Evolutionary conservation across 2,329 filamentous ascomycete species (phyloP), one percentile per base, ranked within the genome.

Genomic region (Chalara sp.): DNA sequence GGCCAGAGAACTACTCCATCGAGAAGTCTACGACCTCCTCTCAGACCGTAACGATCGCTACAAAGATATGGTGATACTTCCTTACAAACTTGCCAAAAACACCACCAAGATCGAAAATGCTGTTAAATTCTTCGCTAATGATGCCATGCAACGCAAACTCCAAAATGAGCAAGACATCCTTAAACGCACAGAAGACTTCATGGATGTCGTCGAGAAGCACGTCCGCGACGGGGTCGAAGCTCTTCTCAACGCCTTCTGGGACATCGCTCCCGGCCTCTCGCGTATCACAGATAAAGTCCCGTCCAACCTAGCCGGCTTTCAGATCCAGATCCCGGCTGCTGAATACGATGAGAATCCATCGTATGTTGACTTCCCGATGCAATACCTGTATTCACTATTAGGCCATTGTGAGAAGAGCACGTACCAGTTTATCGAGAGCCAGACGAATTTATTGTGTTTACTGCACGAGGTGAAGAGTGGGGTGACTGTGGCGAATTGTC

Each of bases 171-270:
- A 81, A 48, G 87, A 90, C 57, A 80, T 84, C 0, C 72, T 91
- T 32, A 77, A 81, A 56, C 83, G 93, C 10, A 83, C 85, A 21
- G 80, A 88, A 58, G 83, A 86, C 28, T 91, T 97, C 64, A 78
- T 88, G 58, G 76, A 79, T 44, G 81, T 93, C 6, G 81, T 96
- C 32, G 89, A 96, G 65, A 78, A 84, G 59, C 93, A 93, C 50
- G 91, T 96, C 28, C 83, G 84, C 21, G 83, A 88, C 7, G 93
- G 92, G 12, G 89, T 97, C 8, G 90, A 96, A 65, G 81, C 89
- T 50, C 93, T 97, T 69, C 78, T 96, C 2, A 91, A 86, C 7
- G 91, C 92, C 0, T 99, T 97, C 67, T 99, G 93, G 93, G 93
- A 99, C 64, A 95, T 97, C 61, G 92, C 91, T 1, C 93, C 93